phyloP scores from a whole-genome alignment of 208 protist genomes.

The Leishmania braziliensis region DNA sequence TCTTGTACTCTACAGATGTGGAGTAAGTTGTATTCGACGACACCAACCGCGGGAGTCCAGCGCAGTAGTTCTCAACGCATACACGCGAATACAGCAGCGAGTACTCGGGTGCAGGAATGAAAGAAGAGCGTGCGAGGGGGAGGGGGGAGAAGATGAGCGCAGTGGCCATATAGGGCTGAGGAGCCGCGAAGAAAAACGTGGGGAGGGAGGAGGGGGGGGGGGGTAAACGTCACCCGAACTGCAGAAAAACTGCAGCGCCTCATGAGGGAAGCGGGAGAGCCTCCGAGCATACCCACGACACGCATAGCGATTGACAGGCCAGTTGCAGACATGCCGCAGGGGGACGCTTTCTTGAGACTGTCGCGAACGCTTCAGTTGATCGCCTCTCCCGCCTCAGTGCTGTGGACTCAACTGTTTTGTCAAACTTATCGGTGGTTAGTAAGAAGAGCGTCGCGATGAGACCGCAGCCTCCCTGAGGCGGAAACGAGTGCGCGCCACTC shows the following conservation, averaged over 20 bases:
- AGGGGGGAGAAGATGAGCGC: neutral
- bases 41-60: too few species aligned
- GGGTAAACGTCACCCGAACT: neutral
- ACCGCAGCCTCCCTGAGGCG: neutral
- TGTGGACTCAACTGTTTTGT: neutral
- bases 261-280: neutral
- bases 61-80: neutral
- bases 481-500: neutral
- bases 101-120: neutral
- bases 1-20: neutral
- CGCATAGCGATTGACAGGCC: neutral
- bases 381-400: neutral
- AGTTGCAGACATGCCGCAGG: neutral
- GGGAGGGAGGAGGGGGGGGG: too few species aligned
- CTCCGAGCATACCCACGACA: neutral
- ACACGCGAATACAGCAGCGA: neutral
- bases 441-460: neutral
- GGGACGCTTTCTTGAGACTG: neutral
- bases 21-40: neutral
- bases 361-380: neutral
- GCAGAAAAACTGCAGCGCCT: neutral
- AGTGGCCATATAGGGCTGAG: neutral
- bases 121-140: neutral
- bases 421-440: neutral
- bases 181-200: neutral